These are phyloP conservation scores for Naganishia onofrii DNA, from an alignment of 768 basidiomycete genomes.

Conservation along the genomic window DNA sequence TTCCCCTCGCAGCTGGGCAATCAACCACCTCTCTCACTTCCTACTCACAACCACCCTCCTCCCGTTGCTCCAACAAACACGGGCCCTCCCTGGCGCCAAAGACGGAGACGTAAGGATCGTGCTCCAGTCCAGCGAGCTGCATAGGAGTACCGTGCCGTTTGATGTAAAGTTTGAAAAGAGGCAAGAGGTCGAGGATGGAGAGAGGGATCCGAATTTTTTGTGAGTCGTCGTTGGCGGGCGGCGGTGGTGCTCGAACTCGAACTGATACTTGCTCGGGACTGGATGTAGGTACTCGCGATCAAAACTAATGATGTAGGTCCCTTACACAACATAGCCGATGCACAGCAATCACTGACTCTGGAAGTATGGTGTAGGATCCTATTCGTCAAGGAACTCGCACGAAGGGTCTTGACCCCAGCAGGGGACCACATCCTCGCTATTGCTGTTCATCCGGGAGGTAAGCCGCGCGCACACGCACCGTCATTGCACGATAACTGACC, in stretches of 20 bases:
- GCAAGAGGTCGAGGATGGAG: constrained; percentile 43
- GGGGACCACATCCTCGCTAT: constrained; percentile 41
- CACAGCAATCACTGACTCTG: too few relatives aligned
- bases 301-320: constrained; percentile 47
- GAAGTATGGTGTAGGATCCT: constrained; percentile 36
- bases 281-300: constrained; percentile 40
- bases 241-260: too few relatives aligned
- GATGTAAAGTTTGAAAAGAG: constrained; percentile 46
- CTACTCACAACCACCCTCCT: constrained; percentile 41
- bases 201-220: constrained; percentile 40
- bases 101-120: constrained; percentile 45
- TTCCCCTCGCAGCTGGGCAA: constrained; percentile 33
- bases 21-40: constrained; percentile 48
- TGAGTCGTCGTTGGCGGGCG: constrained; percentile 9
- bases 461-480: too few relatives aligned
- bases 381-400: constrained; percentile 46
- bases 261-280: background rate
- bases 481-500: too few relatives aligned
- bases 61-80: constrained; percentile 44
- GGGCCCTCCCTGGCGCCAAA: constrained; percentile 32
- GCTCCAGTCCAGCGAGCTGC: constrained; percentile 43
- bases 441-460: constrained; percentile 45
- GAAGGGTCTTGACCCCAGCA: constrained; percentile 38
- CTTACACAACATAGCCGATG: too few relatives aligned
- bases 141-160: constrained; percentile 37